phyloP scores from a whole-genome alignment of 1,139 yeast genomes.

The Suhomyces bribrorum region DNA sequence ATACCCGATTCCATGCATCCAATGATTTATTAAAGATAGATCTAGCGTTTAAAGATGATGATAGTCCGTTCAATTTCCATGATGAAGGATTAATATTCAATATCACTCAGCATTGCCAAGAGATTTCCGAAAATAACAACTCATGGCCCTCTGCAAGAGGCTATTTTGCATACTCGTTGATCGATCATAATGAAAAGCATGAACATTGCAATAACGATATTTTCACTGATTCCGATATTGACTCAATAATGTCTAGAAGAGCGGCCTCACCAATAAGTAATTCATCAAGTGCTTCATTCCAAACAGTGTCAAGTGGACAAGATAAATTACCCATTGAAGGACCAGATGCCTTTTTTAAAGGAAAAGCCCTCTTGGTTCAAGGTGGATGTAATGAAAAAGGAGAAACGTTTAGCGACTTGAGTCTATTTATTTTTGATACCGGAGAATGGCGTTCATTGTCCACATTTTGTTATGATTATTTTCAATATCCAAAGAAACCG shows the following conservation, averaged over 20 bases:
- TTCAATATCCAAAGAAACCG: slow-evolving; percentile 27
- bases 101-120: slow-evolving; percentile 13
- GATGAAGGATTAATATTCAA: slow-evolving; percentile 26
- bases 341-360: slow-evolving; percentile 24
- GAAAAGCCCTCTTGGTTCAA: slow-evolving; percentile 38
- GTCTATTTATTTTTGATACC: slow-evolving; percentile 34
- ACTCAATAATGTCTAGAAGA: slow-evolving; percentile 2
- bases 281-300: slow-evolving; percentile 20
- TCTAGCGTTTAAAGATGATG: slow-evolving; percentile 22
- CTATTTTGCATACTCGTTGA: slow-evolving; percentile 38
- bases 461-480: slow-evolving; percentile 43
- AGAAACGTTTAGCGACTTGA: slow-evolving; percentile 37
- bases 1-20: slow-evolving; percentile 31
- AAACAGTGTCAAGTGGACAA: slow-evolving; percentile 13
- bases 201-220: slow-evolving; percentile 17
- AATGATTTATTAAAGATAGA: slow-evolving; percentile 42
- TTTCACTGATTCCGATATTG: slow-evolving; percentile 4
- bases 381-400: slow-evolving; percentile 43
- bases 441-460: slow-evolving; percentile 37
- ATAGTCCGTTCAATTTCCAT: slow-evolving; percentile 20
- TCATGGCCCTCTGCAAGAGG: slow-evolving; percentile 45
- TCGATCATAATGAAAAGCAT: slow-evolving; percentile 24
- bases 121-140: slow-evolving; percentile 11
- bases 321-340: slow-evolving; percentile 8
- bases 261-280: slow-evolving; percentile 12